Evolutionary conservation across 495 filamentous ascomycete genomes (phyloP).

Genomic region (Penicillium salamii): DNA sequence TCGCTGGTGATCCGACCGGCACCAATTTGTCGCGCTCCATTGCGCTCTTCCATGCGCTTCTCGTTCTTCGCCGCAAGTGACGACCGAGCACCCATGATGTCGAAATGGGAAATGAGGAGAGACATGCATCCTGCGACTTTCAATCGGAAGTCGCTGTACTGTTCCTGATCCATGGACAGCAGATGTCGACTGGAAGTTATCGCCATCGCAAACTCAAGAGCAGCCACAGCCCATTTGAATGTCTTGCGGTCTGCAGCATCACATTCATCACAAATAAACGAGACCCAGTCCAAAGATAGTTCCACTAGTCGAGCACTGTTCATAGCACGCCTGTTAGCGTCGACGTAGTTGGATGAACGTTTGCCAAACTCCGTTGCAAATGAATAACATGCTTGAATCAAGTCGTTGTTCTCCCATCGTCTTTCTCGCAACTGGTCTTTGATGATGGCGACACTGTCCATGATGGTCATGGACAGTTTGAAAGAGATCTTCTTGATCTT

Average conservation of each 20-base stretch:
- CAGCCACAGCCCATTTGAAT: constrained; percentile 94
- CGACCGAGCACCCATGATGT: constrained; percentile 96
- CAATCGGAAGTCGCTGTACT: constrained; percentile 74
- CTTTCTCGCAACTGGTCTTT: constrained; percentile 68
- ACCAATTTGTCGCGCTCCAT: constrained; percentile 69
- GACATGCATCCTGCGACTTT: constrained; percentile 99
- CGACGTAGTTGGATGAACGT: constrained; percentile 87
- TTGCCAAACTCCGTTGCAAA: constrained; percentile 98
- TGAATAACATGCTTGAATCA: constrained; percentile 98
- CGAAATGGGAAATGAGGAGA: constrained; percentile 94
- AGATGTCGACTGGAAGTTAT: constrained; percentile 94
- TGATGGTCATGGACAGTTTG: constrained; percentile 96
- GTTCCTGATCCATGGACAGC: constrained; percentile 76
- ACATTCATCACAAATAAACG: constrained; percentile 97
- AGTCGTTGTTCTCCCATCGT: constrained; percentile 84
- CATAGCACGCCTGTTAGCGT: constrained; percentile 88
- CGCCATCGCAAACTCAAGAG: constrained; percentile 93
- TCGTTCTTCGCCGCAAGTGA: constrained; percentile 90
- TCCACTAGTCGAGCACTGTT: constrained; percentile 94
- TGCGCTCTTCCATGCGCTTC: constrained; percentile 73
- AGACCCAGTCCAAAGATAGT: constrained; percentile 92
- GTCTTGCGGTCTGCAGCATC: constrained; percentile 91
- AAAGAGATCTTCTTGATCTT: constrained; percentile 96
- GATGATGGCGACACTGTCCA: constrained; percentile 96
- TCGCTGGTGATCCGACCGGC: constrained; percentile 78